Percentiles rank a stretch among this genome's conserved stretches.
Conservation (phyloP, 345 rosid species). For the Dipteronia dyeriana region DNA sequence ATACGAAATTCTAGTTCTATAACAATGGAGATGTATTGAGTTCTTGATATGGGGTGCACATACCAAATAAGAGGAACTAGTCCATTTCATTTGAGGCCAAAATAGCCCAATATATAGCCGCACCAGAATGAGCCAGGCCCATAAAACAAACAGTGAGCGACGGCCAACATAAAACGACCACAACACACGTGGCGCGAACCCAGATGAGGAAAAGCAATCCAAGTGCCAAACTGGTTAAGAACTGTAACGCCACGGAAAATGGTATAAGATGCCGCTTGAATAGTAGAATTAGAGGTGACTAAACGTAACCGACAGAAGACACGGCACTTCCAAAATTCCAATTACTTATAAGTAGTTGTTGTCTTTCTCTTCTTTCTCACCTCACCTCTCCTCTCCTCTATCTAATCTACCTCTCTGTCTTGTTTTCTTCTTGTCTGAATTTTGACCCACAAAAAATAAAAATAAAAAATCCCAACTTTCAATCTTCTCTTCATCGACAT, state of each 20-base stretch:
- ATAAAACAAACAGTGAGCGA: not conserved
- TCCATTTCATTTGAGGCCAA: no score
- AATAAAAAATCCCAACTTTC: not conserved
- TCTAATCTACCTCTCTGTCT: not conserved
- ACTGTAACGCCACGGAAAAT: not conserved
- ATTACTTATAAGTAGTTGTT: not conserved
- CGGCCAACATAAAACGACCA: not conserved
- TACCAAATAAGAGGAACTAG: no score
- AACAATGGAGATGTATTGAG: no score
- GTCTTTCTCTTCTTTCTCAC: not conserved
- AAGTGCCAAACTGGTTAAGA: no score
- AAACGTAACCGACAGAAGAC: slow-evolving; percentile 11
- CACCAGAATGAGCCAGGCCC: no score
- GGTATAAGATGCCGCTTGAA: not conserved
- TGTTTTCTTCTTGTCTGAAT: not conserved
- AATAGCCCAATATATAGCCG: no score
- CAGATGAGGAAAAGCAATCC: not conserved
- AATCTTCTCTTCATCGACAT: not conserved
- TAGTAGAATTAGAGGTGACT: slow-evolving; percentile 6
- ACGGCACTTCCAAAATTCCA: not conserved
- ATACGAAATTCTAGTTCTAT: no score
- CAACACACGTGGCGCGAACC: not conserved
- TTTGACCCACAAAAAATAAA: not conserved
- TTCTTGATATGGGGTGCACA: no score
- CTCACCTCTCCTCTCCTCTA: not conserved